Evolutionary conservation across 2,329 filamentous ascomycete species (phyloP).

Genomic region (Monosporascus sp.): DNA sequence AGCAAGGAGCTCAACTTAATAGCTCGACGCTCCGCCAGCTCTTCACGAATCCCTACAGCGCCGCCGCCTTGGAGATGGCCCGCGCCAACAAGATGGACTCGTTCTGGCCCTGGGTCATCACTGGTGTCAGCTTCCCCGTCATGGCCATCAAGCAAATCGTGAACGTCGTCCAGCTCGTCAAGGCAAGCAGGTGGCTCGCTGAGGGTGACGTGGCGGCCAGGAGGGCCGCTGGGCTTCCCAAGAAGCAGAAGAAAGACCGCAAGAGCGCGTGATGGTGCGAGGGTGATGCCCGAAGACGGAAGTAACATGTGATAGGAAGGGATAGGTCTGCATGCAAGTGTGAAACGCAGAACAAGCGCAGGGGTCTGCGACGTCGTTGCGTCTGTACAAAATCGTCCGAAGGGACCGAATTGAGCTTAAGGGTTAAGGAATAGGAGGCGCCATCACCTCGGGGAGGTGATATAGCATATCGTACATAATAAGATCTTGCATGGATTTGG

Average conservation of each 20-base stretch:
- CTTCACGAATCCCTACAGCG: slow-evolving; percentile 86
- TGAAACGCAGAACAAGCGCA: too few species aligned
- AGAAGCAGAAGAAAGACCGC: slow-evolving; percentile 32
- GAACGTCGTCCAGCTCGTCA: slow-evolving; percentile 90
- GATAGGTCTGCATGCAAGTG: too few species aligned
- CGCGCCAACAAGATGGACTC: slow-evolving; percentile 90
- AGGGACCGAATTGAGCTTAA: too few species aligned
- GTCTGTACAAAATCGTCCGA: too few species aligned
- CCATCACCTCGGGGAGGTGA: too few species aligned
- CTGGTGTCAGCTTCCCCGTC: slow-evolving; percentile 73
- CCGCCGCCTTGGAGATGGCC: slow-evolving; percentile 86
- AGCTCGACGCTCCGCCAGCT: slow-evolving; percentile 67
- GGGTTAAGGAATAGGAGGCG: too few species aligned
- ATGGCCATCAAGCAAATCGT: slow-evolving; percentile 92
- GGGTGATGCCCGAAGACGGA: too few species aligned
- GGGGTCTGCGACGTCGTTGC: too few species aligned
- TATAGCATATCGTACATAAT: too few species aligned
- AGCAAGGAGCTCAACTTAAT: slow-evolving; percentile 65
- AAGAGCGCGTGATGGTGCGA: slow-evolving; percentile 11
- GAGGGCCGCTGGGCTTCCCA: slow-evolving; percentile 48
- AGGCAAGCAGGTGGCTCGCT: slow-evolving; percentile 86
- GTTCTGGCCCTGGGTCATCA: slow-evolving; percentile 64
- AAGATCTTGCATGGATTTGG: too few species aligned
- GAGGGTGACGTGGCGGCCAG: slow-evolving; percentile 78
- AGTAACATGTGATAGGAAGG: too few species aligned